A percentile compares a stretch with the other conserved stretches of the same genome.
Evolutionary conservation across 2,329 filamentous ascomycete species (phyloP).

Genomic region (Diaporthe capsici): DNA sequence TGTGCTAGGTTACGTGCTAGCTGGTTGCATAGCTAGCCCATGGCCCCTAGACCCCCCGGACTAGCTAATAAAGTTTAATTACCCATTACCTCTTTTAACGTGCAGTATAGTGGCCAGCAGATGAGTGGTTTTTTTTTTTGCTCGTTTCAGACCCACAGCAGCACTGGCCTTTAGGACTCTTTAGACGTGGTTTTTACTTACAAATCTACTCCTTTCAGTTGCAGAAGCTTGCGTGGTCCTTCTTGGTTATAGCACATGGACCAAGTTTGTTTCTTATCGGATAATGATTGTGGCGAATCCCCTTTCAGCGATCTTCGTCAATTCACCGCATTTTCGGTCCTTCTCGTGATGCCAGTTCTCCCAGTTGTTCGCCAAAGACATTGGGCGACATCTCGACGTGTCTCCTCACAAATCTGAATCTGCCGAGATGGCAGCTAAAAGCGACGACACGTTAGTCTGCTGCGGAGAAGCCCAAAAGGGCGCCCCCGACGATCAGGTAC

Average conservation of each 20-base stretch:
- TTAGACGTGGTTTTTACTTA: background rate
- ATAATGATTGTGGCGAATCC: background rate
- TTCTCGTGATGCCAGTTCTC: background rate
- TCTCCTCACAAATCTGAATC: background rate
- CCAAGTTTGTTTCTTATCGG: constrained; percentile 3
- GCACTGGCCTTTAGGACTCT: background rate
- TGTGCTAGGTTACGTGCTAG: too few species aligned
- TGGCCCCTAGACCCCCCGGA: too few species aligned
- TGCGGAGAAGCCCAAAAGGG: background rate
- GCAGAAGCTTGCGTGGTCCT: constrained; percentile 7
- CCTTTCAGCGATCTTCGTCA: background rate
- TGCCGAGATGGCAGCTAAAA: background rate
- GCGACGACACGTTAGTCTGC: background rate
- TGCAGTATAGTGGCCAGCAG: too few species aligned
- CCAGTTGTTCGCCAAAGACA: background rate
- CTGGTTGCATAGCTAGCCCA: too few species aligned
- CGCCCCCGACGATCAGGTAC: background rate
- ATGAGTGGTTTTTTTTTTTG: constrained; percentile 2
- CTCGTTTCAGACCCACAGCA: constrained; percentile 7
- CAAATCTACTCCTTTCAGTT: background rate
- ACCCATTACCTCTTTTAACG: too few species aligned
- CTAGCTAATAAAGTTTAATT: too few species aligned
- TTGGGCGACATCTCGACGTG: background rate
- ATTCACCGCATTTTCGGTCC: constrained; percentile 7
- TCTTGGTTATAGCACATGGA: constrained; percentile 5